A percentile compares a stretch with the other conserved stretches of the same genome.
Conservation (phyloP, 768 basidiomycete species). For the Boletales sp. region DNA sequence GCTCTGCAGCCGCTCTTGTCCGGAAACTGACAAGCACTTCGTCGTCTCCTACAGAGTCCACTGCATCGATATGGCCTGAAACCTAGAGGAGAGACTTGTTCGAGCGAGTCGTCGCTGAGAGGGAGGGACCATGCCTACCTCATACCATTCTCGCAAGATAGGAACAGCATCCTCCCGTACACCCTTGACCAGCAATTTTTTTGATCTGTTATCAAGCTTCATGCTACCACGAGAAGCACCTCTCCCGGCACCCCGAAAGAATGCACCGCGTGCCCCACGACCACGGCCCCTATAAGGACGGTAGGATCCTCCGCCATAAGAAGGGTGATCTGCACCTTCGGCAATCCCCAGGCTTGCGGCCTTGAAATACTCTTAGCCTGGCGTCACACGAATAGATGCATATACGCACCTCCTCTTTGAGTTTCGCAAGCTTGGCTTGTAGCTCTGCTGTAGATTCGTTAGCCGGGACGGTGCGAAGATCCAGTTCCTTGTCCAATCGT, state of each 20-base stretch:
- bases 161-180: conserved; percentile 52
- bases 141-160: conserved; percentile 78
- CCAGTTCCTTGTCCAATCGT: conserved; percentile 80
- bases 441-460: conserved; percentile 63
- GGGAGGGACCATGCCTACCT: conserved; percentile 40
- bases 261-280: conserved; percentile 54
- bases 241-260: conserved; percentile 57
- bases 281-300: conserved; percentile 69
- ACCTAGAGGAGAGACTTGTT: conserved; percentile 38
- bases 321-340: conserved; percentile 39
- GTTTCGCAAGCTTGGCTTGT: conserved; percentile 68
- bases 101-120: neutral
- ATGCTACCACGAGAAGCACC: conserved; percentile 72
- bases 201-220: conserved; percentile 89
- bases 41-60: conserved; percentile 52
- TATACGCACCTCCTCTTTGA: conserved; percentile 70
- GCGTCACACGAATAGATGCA: neutral
- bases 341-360: conserved; percentile 73
- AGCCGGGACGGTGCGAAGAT: conserved; percentile 45
- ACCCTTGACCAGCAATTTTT: conserved; percentile 73
- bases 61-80: conserved; percentile 65
- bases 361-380: conserved; percentile 33
- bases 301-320: conserved; percentile 36
- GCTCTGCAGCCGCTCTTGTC: conserved; percentile 71
- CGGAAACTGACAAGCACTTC: conserved; percentile 68